phyloP scores from a whole-genome alignment of 306 rosid species.

The Fagus crenata region DNA sequence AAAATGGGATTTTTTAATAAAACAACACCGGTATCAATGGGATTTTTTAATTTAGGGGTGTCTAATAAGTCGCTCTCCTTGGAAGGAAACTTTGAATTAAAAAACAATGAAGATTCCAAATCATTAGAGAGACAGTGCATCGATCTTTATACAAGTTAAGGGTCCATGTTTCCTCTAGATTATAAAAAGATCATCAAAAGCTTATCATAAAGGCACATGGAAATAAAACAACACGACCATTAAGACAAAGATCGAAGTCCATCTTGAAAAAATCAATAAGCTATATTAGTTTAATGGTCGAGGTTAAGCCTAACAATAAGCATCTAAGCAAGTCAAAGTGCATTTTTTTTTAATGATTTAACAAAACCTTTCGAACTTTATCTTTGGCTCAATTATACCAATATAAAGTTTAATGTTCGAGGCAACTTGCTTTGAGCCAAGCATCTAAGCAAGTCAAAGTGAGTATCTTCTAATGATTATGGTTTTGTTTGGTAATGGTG shows the following conservation, averaged over 20 bases:
- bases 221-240: constrained; percentile 7
- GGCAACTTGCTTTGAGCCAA: constrained; percentile 16
- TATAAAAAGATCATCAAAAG: constrained; percentile 8
- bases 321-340: no score
- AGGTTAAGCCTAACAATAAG: no score
- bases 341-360: no score
- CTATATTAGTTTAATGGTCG: no score
- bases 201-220: background rate
- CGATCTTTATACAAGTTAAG: constrained; percentile 3
- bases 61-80: background rate
- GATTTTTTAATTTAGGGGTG: background rate
- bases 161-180: background rate
- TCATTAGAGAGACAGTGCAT: constrained; percentile 31
- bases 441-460: constrained; percentile 30
- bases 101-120: constrained; percentile 31
- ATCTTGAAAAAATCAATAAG: background rate
- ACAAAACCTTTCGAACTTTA: no score
- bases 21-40: background rate
- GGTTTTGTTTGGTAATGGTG: no score
- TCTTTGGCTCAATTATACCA: no score
- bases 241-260: constrained; percentile 1
- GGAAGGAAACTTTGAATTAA: background rate
- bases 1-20: no score
- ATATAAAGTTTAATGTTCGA: background rate
- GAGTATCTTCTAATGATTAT: background rate